A percentile compares a stretch with the other conserved stretches of the same genome.
Conservation (phyloP, 768 basidiomycete genomes). For the Podaxis carcinomalis region DNA sequence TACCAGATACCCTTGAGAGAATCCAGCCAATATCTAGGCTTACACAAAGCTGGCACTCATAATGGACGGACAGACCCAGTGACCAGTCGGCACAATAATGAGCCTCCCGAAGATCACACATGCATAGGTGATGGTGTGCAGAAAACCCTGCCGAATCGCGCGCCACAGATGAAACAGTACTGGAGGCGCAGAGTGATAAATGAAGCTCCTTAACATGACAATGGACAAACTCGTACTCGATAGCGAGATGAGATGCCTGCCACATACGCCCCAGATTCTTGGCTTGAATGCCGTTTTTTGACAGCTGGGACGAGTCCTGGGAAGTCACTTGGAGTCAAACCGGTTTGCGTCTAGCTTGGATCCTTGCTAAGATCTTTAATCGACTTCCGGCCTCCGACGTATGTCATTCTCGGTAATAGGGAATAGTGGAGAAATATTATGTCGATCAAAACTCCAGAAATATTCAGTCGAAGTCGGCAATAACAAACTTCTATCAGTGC, state of each 20-base stretch:
- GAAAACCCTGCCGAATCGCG: neutral
- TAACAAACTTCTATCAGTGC: neutral
- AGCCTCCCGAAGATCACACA: neutral
- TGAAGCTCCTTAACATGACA: neutral
- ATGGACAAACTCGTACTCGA: neutral
- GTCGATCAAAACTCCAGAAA: conserved; percentile 3
- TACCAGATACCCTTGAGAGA: too few species aligned
- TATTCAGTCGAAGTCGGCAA: neutral
- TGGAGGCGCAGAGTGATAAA: neutral
- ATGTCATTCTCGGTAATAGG: neutral
- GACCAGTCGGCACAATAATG: neutral
- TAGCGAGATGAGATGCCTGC: neutral
- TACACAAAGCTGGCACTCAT: too few species aligned
- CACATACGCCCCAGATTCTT: neutral
- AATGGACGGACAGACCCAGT: too few species aligned
- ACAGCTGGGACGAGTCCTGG: neutral
- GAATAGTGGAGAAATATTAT: conserved; percentile 7
- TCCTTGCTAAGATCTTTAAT: neutral
- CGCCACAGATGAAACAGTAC: neutral
- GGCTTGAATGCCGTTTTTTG: neutral
- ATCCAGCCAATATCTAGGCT: too few species aligned
- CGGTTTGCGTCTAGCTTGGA: neutral
- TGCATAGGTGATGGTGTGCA: neutral
- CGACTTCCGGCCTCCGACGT: neutral
- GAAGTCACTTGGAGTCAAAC: neutral